phyloP scores from a whole-genome alignment of 805 yeast species.

The Yarrowia hollandica region DNA sequence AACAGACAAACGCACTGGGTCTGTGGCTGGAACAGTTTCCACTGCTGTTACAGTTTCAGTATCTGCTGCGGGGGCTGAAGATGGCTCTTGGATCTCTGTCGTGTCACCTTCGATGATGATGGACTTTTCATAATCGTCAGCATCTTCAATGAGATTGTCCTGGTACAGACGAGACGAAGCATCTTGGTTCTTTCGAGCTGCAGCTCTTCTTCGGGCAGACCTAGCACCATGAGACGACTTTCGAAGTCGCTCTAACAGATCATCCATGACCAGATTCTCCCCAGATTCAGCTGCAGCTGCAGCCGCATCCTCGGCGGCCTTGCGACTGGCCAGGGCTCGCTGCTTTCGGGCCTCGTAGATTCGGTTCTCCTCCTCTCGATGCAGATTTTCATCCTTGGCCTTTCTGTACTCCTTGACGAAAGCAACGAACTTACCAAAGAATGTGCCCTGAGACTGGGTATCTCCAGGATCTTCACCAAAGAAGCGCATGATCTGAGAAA shows the following conservation, averaged over 20 bases:
- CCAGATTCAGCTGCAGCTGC: conserved; percentile 34
- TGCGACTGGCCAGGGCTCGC: conserved; percentile 44
- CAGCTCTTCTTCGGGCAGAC: conserved; percentile 75
- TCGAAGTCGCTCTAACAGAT: conserved; percentile 78
- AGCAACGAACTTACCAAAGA: conserved; percentile 76
- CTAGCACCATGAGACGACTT: conserved; percentile 79
- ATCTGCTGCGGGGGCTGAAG: too few relatives aligned
- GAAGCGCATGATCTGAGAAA: conserved; percentile 68
- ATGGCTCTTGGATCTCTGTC: neutral
- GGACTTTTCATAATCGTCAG: conserved; percentile 23
- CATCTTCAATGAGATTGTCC: conserved; percentile 32
- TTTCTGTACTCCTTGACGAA: conserved; percentile 77
- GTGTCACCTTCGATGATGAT: neutral
- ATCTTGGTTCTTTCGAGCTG: conserved; percentile 63
- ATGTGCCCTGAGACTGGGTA: conserved; percentile 60
- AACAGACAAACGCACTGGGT: neutral
- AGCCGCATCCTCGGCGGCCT: conserved; percentile 46
- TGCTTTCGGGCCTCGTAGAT: conserved; percentile 74
- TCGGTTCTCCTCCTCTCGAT: conserved; percentile 77
- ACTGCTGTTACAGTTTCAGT: too few relatives aligned
- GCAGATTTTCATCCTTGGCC: conserved; percentile 76
- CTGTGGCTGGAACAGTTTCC: too few relatives aligned
- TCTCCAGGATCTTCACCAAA: conserved; percentile 91
- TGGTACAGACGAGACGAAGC: conserved; percentile 42
- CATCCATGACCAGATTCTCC: conserved; percentile 71